Conservation (phyloP, 2,329 filamentous ascomycete genomes). For the Trichoderma brevicompactum region DNA sequence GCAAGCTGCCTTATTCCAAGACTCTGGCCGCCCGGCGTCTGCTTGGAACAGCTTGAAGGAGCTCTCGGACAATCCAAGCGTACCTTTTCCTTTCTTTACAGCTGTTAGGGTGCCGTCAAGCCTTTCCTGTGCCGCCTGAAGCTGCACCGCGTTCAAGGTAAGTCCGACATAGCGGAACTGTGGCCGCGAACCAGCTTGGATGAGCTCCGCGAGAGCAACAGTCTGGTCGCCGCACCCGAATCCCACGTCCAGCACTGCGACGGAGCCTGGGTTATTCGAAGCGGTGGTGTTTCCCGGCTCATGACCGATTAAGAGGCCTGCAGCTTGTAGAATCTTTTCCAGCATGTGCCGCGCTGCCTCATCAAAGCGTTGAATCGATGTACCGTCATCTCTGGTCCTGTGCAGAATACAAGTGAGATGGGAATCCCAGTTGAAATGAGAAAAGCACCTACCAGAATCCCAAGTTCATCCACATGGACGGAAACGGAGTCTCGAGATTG, state of each 20-base stretch:
- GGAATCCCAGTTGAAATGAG: no score
- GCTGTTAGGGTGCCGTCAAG: neutral
- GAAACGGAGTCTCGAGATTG: constrained; percentile 52
- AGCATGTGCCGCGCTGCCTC: constrained; percentile 48
- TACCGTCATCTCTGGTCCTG: constrained; percentile 41
- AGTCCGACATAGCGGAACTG: constrained; percentile 56
- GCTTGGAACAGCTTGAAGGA: constrained; percentile 50
- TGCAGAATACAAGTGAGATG: neutral
- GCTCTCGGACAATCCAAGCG: neutral
- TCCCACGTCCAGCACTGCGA: constrained; percentile 57
- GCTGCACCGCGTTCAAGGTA: constrained; percentile 54
- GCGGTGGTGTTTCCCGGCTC: neutral
- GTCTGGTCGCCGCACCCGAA: constrained; percentile 65
- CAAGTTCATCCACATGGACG: constrained; percentile 67
- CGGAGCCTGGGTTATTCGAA: neutral
- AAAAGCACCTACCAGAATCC: constrained; percentile 53
- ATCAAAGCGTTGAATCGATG: constrained; percentile 45
- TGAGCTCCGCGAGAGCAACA: constrained; percentile 2
- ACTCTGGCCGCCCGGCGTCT: constrained; percentile 53
- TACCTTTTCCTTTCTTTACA: neutral
- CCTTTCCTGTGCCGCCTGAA: constrained; percentile 42
- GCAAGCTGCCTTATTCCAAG: constrained; percentile 43
- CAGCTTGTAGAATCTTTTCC: neutral
- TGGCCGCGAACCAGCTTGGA: constrained; percentile 33
- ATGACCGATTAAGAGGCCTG: neutral